phyloP scores from a whole-genome alignment of 441 rosid genomes.

The Theobroma grandiflorum region DNA sequence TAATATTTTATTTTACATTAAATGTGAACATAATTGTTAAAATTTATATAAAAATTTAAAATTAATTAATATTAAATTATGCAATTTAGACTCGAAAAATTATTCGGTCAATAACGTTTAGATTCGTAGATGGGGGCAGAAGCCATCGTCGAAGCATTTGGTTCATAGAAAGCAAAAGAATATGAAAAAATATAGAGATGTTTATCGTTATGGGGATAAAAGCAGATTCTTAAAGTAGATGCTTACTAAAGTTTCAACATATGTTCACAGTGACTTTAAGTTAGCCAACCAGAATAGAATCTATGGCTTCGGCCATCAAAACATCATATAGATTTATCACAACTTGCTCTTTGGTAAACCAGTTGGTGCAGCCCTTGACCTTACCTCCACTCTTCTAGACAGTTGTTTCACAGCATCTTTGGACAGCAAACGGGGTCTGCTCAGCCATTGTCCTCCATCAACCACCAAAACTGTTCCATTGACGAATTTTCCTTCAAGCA shows the following conservation, averaged over 20 bases:
- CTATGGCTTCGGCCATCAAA: background rate
- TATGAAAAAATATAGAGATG: background rate
- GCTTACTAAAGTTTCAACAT: background rate
- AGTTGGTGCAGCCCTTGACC: slow-evolving; percentile 62
- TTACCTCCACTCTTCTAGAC: slow-evolving; percentile 75
- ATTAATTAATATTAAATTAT: too few species aligned
- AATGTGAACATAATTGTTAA: too few species aligned
- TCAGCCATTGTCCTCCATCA: slow-evolving; percentile 83
- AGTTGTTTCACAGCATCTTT: slow-evolving; percentile 78
- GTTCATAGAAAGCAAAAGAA: background rate
- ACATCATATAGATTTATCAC: slow-evolving; percentile 9
- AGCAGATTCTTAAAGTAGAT: background rate
- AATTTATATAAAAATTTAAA: too few species aligned
- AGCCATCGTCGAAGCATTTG: background rate
- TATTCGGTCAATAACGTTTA: too few species aligned
- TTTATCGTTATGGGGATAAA: background rate
- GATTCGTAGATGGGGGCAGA: background rate
- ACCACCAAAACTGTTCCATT: slow-evolving; percentile 72
- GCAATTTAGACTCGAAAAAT: too few species aligned
- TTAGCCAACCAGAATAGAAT: background rate
- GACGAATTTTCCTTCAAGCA: slow-evolving; percentile 68
- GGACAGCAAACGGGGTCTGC: slow-evolving; percentile 64
- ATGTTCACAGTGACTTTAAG: background rate
- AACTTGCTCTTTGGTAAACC: slow-evolving; percentile 78
- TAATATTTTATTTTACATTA: too few species aligned